phyloP scores from a whole-genome alignment of 805 yeast genomes.

The Kluyveromyces lactis region DNA sequence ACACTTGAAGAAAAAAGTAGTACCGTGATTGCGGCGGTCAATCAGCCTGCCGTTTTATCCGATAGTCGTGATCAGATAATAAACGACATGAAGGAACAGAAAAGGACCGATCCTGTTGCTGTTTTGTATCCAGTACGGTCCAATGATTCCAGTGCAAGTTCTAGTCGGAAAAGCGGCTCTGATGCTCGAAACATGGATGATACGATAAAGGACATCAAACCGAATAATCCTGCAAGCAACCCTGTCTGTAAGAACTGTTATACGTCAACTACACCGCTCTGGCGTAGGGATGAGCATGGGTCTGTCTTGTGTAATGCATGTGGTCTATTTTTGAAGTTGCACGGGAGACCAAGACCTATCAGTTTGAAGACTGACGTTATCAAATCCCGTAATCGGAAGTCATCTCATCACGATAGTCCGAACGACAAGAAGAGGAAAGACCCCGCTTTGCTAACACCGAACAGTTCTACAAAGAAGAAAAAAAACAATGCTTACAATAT shows the following conservation, averaged over 20 bases:
- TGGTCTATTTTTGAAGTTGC: conserved; percentile 80
- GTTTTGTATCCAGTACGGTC: neutral
- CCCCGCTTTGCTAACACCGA: neutral
- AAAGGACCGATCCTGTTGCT: too few relatives aligned
- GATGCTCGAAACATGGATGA: neutral
- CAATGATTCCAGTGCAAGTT: neutral
- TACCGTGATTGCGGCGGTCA: too few relatives aligned
- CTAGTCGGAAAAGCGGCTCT: neutral
- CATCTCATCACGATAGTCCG: conserved; percentile 10
- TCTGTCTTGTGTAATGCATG: conserved; percentile 91
- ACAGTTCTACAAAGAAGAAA: neutral
- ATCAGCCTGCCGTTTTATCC: too few relatives aligned
- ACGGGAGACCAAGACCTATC: conserved; percentile 89
- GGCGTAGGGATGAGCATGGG: conserved; percentile 92
- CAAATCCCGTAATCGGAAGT: conserved; percentile 81
- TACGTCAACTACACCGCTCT: conserved; percentile 87
- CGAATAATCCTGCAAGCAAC: conserved; percentile 19
- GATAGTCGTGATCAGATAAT: too few relatives aligned
- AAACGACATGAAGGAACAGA: too few relatives aligned
- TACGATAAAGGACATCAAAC: neutral
- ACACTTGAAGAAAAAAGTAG: too few relatives aligned
- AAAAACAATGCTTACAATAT: conserved; percentile 1
- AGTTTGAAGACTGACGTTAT: conserved; percentile 87
- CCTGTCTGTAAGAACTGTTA: conserved; percentile 85
- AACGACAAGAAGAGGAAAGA: conserved; percentile 15